Evolutionary conservation across 495 filamentous ascomycete species (phyloP).

Genomic region (Hyaloscypha hepaticicola): DNA sequence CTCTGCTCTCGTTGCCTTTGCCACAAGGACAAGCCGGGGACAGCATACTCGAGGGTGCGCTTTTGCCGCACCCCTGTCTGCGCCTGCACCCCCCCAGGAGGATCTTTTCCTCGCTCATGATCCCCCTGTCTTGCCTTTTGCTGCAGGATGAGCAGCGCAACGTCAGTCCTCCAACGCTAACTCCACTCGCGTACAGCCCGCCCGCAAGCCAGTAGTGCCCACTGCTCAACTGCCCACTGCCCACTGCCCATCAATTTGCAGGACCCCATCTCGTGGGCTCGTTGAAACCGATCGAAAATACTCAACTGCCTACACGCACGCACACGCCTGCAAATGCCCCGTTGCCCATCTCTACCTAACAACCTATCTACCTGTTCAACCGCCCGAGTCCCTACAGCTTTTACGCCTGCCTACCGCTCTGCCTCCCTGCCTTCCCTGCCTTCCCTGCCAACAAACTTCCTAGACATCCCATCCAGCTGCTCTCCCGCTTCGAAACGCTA

Average conservation of each 20-base stretch:
- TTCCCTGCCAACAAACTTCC: neutral
- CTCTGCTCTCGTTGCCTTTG: neutral
- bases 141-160: slow-evolving; percentile 18
- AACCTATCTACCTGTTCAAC: too few species aligned
- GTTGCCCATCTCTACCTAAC: neutral
- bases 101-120: slow-evolving; percentile 14
- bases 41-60: too few species aligned
- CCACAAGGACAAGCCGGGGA: neutral
- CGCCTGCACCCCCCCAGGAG: neutral
- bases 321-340: neutral
- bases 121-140: slow-evolving; percentile 12
- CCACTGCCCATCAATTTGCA: slow-evolving; percentile 6
- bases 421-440: neutral
- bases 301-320: slow-evolving; percentile 4
- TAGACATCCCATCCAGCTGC: neutral
- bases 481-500: slow-evolving; percentile 1
- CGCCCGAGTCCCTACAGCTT: too few species aligned
- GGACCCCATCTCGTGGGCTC: slow-evolving; percentile 25
- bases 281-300: slow-evolving; percentile 23
- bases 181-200: slow-evolving; percentile 8
- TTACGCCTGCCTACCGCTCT: neutral
- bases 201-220: neutral
- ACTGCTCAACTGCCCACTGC: neutral
- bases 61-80: neutral
- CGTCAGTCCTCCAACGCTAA: slow-evolving; percentile 19